Evolutionary conservation across 768 basidiomycete species (phyloP).

Genomic region (Lepiota venenata): DNA sequence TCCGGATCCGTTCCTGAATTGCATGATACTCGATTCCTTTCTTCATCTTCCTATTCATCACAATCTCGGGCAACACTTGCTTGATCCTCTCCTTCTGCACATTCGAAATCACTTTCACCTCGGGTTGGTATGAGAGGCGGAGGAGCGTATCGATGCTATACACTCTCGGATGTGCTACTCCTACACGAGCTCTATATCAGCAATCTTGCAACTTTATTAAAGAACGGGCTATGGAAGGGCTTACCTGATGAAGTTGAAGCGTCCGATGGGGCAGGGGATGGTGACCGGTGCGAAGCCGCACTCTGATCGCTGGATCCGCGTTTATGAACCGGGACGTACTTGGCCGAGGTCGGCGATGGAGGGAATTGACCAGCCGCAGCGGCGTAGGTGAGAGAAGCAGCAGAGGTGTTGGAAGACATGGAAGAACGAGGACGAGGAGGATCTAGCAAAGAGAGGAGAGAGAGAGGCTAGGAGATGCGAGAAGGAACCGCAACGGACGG

Average conservation of each 20-base stretch:
- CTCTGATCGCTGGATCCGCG: not conserved
- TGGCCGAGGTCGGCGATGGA: not conserved
- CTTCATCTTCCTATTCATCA: conserved; percentile 29
- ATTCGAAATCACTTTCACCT: not conserved
- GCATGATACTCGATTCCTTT: conserved; percentile 24
- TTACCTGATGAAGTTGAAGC: conserved; percentile 2
- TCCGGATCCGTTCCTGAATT: conserved; percentile 9
- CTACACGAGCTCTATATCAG: not conserved
- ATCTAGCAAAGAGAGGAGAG: not conserved
- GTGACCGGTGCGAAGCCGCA: not conserved
- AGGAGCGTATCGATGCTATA: conserved; percentile 9
- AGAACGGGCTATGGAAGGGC: not conserved
- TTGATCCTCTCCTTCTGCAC: conserved; percentile 7
- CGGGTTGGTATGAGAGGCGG: conserved; percentile 4
- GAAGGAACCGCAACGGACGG: not conserved
- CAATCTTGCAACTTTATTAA: not conserved
- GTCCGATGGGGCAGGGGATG: conserved; percentile 5
- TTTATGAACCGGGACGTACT: conserved; percentile 9
- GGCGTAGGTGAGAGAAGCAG: not conserved
- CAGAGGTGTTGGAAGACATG: conserved; percentile 1
- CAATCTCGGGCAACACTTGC: conserved; percentile 21
- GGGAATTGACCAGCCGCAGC: not conserved
- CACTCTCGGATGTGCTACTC: not conserved
- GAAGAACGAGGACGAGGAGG: not conserved
- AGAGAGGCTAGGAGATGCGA: not conserved